phyloP scores from a whole-genome alignment of 345 rosid species.

The Citrus sp. region DNA sequence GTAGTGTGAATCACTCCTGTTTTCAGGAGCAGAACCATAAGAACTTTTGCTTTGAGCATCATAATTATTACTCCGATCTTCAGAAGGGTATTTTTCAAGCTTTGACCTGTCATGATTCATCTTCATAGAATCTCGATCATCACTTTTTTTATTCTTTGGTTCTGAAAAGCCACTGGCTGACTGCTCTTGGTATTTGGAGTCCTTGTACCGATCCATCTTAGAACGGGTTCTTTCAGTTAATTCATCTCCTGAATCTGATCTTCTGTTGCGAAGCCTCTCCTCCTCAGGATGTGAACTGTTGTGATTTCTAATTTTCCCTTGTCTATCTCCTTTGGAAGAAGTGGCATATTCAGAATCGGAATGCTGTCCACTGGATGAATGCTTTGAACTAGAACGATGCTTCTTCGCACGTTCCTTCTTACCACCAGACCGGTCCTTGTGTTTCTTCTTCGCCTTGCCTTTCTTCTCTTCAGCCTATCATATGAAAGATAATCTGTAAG shows the following conservation, averaged over 20 bases:
- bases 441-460: slow-evolving; percentile 39
- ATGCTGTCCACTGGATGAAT: slow-evolving; percentile 29
- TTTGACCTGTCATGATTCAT: slow-evolving; percentile 36
- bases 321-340: slow-evolving; percentile 27
- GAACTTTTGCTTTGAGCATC: slow-evolving; percentile 24
- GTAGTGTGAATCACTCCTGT: slow-evolving; percentile 26
- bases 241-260: slow-evolving; percentile 37
- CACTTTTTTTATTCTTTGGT: slow-evolving; percentile 23
- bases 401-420: slow-evolving; percentile 35
- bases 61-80: slow-evolving; percentile 12
- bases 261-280: slow-evolving; percentile 26
- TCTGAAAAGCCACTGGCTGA: slow-evolving; percentile 25
- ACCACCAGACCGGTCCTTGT: slow-evolving; percentile 39
- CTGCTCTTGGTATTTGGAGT: slow-evolving; percentile 27
- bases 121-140: slow-evolving; percentile 23
- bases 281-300: slow-evolving; percentile 29
- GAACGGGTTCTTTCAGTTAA: slow-evolving; percentile 30
- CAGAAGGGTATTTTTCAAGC: slow-evolving; percentile 29
- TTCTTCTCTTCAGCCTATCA: slow-evolving; percentile 49
- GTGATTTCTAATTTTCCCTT: slow-evolving; percentile 19
- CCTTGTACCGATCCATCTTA: slow-evolving; percentile 26
- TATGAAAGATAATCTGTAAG: slow-evolving; percentile 14
- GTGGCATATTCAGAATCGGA: slow-evolving; percentile 30
- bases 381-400: slow-evolving; percentile 38
- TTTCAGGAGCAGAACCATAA: slow-evolving; percentile 13